phyloP scores from a whole-genome alignment of 2,329 filamentous ascomycete species.

The Colletotrichum australisinense region DNA sequence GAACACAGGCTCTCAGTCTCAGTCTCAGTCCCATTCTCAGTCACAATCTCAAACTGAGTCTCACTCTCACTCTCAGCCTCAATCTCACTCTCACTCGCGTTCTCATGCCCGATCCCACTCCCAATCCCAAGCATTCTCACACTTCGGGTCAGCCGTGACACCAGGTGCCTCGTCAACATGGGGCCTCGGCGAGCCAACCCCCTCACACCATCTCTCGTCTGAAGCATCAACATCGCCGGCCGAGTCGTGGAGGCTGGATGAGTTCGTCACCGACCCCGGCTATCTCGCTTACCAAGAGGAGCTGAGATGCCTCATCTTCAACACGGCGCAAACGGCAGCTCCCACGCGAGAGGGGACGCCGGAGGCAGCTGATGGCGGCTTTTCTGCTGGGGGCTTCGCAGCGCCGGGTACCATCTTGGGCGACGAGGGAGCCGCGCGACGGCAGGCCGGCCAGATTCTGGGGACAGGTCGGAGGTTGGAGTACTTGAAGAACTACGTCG shows the following conservation, averaged over 20 bases:
- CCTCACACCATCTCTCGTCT: constrained; percentile 29
- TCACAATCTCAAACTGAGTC: background rate
- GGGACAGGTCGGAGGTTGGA: constrained; percentile 47
- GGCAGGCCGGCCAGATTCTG: constrained; percentile 37
- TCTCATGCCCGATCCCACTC: background rate
- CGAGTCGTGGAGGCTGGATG: constrained; percentile 47
- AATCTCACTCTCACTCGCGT: background rate
- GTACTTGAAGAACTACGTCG: constrained; percentile 63
- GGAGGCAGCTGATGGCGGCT: constrained; percentile 35
- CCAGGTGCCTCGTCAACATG: constrained; percentile 11
- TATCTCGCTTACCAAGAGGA: constrained; percentile 60
- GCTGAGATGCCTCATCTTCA: constrained; percentile 58
- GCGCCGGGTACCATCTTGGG: constrained; percentile 30
- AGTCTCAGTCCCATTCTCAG: background rate
- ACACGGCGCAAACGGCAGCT: constrained; percentile 54
- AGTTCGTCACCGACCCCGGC: constrained; percentile 51
- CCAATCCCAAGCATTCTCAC: background rate
- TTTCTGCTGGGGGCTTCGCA: constrained; percentile 15
- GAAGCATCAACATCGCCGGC: constrained; percentile 40
- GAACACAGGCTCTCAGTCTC: constrained; percentile 10
- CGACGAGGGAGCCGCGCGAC: constrained; percentile 14
- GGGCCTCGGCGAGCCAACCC: constrained; percentile 24
- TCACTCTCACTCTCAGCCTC: background rate
- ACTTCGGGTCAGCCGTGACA: constrained; percentile 12
- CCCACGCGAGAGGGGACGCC: constrained; percentile 54